Conservation (phyloP, 495 filamentous ascomycete species). For the Rusavskia elegans region DNA sequence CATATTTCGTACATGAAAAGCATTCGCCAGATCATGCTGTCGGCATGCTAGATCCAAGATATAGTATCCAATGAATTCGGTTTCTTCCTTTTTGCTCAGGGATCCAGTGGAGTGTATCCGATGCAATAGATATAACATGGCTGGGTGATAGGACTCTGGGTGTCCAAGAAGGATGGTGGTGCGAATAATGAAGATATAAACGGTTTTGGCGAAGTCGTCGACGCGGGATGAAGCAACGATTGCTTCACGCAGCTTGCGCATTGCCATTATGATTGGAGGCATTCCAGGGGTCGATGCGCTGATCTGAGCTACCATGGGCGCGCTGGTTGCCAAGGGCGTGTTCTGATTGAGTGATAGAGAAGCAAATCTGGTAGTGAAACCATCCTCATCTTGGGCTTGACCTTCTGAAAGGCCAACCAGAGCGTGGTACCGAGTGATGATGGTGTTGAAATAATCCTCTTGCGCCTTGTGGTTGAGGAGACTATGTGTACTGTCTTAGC, state of each 20-base stretch:
- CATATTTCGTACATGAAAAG: conserved; percentile 41
- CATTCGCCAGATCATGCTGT: conserved; percentile 54
- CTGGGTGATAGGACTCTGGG: conserved; percentile 78
- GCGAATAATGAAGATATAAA: conserved; percentile 31
- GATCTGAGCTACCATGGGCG: too few species aligned
- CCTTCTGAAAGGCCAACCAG: conserved; percentile 48
- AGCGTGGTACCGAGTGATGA: conserved; percentile 70
- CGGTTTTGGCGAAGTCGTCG: conserved; percentile 34
- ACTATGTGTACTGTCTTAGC: conserved; percentile 24
- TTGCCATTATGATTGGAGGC: conserved; percentile 39
- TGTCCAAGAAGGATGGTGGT: conserved; percentile 63
- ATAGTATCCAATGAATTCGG: conserved; percentile 64
- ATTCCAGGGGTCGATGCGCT: too few species aligned
- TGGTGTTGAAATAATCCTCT: conserved; percentile 70
- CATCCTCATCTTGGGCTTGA: conserved; percentile 39
- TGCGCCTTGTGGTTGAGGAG: conserved; percentile 61
- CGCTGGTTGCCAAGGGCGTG: too few species aligned
- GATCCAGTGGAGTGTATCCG: conserved; percentile 47
- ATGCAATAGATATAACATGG: conserved; percentile 61
- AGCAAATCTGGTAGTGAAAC: conserved; percentile 58
- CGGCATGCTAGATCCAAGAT: conserved; percentile 83
- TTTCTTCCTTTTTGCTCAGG: conserved; percentile 49
- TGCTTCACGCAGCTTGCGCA: conserved; percentile 84
- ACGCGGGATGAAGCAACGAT: conserved; percentile 55
- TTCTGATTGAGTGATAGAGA: conserved; percentile 24